These are phyloP conservation scores for Cladosporium sp. DNA, from an alignment of 2,329 filamentous ascomycete genomes.

Conservation along the genomic window DNA sequence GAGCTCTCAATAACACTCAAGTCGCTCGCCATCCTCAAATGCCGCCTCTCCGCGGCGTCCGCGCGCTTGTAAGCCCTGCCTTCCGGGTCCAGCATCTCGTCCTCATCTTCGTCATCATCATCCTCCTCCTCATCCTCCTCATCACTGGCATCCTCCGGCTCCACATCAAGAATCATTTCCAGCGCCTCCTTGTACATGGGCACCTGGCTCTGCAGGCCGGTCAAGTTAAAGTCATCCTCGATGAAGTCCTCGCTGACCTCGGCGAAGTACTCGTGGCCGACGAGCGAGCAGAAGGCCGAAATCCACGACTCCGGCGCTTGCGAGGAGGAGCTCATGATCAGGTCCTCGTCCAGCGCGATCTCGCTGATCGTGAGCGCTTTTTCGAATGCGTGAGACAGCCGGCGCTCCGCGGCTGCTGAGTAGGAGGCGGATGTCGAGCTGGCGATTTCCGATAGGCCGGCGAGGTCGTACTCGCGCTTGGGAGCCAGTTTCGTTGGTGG, in stretches of 20 bases:
- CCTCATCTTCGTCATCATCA: constrained; percentile 57
- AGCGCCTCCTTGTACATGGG: constrained; percentile 98
- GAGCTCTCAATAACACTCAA: constrained; percentile 94
- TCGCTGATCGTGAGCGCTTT: constrained; percentile 26
- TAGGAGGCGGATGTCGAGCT: constrained; percentile 8
- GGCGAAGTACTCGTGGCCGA: constrained; percentile 98
- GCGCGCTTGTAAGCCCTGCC: constrained; percentile 36
- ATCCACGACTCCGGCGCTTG: constrained; percentile 87
- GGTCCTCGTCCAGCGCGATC: constrained; percentile 10
- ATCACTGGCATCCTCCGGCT: constrained; percentile 90
- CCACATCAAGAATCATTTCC: constrained; percentile 98
- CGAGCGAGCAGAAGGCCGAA: constrained; percentile 88
- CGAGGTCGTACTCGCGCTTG: constrained; percentile 10
- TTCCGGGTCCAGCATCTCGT: constrained; percentile 55
- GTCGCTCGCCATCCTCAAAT: constrained; percentile 85
- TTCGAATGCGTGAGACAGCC: constrained; percentile 26
- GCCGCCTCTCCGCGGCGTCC: constrained; percentile 61
- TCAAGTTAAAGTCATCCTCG: constrained; percentile 99
- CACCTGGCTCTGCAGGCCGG: constrained; percentile 89
- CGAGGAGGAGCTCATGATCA: constrained; percentile 53
- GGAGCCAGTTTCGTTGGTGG: constrained; percentile 8
- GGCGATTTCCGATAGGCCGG: constrained; percentile 9
- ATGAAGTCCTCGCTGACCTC: constrained; percentile 99
- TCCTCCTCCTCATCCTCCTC: constrained; percentile 71
- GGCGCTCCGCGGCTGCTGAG: constrained; percentile 14